phyloP scores from a whole-genome alignment of 1,284 basidiomycete genomes.

The Sphaerobolus stellatus region DNA sequence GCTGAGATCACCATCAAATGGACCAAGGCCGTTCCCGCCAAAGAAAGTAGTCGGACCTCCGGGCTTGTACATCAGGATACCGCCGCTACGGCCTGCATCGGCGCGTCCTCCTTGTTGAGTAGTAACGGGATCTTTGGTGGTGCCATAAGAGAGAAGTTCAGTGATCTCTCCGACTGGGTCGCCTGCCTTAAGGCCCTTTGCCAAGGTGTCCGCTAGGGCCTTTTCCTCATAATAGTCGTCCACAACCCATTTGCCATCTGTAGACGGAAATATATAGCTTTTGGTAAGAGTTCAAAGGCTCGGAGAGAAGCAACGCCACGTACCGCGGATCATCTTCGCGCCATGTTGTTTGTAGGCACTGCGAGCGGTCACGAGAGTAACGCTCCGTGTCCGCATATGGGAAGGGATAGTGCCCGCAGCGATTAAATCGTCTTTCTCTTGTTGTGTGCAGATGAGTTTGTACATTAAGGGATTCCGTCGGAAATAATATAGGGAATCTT shows the following conservation, averaged over 20 bases:
- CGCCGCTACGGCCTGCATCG: constrained; percentile 43
- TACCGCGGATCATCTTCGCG: constrained; percentile 83
- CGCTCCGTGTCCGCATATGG: constrained; percentile 86
- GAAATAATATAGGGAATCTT: constrained; percentile 96
- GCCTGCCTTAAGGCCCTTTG: constrained; percentile 71
- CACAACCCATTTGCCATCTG: constrained; percentile 86
- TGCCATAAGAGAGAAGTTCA: constrained; percentile 44
- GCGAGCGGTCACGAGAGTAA: constrained; percentile 89
- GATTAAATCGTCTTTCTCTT: constrained; percentile 92
- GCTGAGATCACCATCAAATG: constrained; percentile 80
- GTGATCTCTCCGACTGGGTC: constrained; percentile 76
- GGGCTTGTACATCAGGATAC: constrained; percentile 63
- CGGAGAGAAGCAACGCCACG: constrained; percentile 25
- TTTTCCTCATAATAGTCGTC: constrained; percentile 96
- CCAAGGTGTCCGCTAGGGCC: constrained; percentile 66
- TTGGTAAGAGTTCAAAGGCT: neutral
- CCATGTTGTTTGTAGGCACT: constrained; percentile 96
- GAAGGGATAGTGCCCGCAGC: constrained; percentile 82
- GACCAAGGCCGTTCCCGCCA: constrained; percentile 76
- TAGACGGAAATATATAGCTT: constrained; percentile 1
- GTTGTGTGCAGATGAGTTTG: constrained; percentile 84
- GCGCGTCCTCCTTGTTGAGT: constrained; percentile 40
- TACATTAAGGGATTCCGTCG: constrained; percentile 86
- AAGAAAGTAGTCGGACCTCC: constrained; percentile 89
- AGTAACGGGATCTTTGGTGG: constrained; percentile 24